A percentile compares a stretch with the other conserved stretches of the same genome.
Conservation (phyloP, 495 filamentous ascomycete genomes). For the Penicillium ucsense region DNA sequence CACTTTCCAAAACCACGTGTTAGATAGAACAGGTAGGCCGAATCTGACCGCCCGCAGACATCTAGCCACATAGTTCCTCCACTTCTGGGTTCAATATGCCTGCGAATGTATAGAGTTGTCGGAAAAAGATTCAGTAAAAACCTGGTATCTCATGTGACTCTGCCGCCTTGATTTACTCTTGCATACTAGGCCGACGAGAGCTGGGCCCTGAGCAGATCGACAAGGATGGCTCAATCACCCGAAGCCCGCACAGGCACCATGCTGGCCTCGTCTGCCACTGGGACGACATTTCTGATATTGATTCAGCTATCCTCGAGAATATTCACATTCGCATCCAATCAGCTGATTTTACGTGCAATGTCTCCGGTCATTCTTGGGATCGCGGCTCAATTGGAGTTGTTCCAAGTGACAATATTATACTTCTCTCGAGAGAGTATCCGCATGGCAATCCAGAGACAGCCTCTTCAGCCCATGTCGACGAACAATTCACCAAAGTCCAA, state of each 20-base stretch:
- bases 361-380: slow-evolving; percentile 76
- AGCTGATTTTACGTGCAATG: slow-evolving; percentile 75
- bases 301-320: slow-evolving; percentile 76
- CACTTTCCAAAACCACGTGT: too few species aligned
- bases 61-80: too few species aligned
- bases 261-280: slow-evolving; percentile 44
- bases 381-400: slow-evolving; percentile 83
- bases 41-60: too few species aligned
- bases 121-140: too few species aligned
- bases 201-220: background rate
- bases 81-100: too few species aligned
- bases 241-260: slow-evolving; percentile 14
- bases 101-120: too few species aligned
- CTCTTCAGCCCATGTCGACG: slow-evolving; percentile 19
- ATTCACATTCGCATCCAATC: slow-evolving; percentile 84
- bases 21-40: too few species aligned
- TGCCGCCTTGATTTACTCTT: too few species aligned
- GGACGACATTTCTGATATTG: slow-evolving; percentile 76
- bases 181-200: background rate
- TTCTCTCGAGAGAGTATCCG: slow-evolving; percentile 86
- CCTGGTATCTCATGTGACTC: too few species aligned
- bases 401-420: slow-evolving; percentile 76
- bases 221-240: slow-evolving; percentile 2
- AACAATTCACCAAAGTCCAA: slow-evolving; percentile 8
- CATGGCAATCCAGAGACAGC: slow-evolving; percentile 75